phyloP scores from a whole-genome alignment of 176 grass and related monocot species.

The Aechmea fasciata region DNA sequence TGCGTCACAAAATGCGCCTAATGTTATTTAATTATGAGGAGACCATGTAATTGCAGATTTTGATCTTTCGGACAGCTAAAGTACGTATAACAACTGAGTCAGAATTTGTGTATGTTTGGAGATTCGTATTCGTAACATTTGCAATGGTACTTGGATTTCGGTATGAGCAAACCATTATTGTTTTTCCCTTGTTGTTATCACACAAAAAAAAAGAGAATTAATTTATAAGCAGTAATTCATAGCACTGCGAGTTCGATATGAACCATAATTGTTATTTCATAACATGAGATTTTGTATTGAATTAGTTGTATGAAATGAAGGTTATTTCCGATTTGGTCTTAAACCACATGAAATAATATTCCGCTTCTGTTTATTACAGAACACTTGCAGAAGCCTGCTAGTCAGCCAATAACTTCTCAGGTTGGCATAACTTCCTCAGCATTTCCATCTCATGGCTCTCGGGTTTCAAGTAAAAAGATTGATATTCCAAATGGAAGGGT shows the following conservation, averaged over 20 bases:
- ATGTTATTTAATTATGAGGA: no score
- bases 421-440: slow-evolving; percentile 21
- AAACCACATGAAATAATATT: neutral
- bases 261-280: no score
- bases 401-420: slow-evolving; percentile 52
- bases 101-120: neutral
- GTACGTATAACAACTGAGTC: neutral
- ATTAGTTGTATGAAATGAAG: neutral
- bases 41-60: no score
- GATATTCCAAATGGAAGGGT: slow-evolving; percentile 91
- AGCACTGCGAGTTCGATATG: no score
- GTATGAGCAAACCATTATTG: no score
- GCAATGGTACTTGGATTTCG: no score
- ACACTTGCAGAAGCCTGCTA: slow-evolving; percentile 40
- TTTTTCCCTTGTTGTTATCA: no score
- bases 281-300: neutral
- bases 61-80: no score
- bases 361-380: slow-evolving; percentile 16
- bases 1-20: no score
- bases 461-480: slow-evolving; percentile 72
- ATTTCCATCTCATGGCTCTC: slow-evolving; percentile 62
- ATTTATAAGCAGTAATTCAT: no score
- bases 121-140: no score
- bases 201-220: no score
- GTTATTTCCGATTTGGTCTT: neutral